Conservation (phyloP, 75 land plant genomes). For the Larix kaempferi region DNA sequence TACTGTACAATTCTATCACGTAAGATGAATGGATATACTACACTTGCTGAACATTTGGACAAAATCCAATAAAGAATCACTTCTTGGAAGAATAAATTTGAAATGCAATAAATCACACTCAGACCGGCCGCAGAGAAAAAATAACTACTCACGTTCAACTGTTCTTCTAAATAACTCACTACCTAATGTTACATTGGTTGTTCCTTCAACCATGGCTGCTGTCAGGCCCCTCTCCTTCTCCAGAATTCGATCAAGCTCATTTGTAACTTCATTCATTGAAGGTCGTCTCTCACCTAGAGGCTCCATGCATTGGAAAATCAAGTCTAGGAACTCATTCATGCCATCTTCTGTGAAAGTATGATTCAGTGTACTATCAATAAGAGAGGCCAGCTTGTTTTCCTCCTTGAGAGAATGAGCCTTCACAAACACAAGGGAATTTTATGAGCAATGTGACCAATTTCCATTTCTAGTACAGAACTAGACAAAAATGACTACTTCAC, state of each 20-base stretch:
- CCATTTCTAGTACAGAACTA: neutral
- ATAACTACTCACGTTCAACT: slow-evolving; percentile 10
- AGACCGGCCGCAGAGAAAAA: slow-evolving; percentile 12
- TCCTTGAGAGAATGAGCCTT: slow-evolving; percentile 21
- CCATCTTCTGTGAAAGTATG: slow-evolving; percentile 15
- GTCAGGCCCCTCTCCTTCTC: slow-evolving; percentile 22
- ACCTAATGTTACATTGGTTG: slow-evolving; percentile 18
- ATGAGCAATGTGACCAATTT: neutral
- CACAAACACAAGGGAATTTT: slow-evolving; percentile 5
- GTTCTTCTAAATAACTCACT: slow-evolving; percentile 17
- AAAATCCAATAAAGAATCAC: slow-evolving; percentile 9
- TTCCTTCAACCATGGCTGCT: slow-evolving; percentile 10
- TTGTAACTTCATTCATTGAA: slow-evolving; percentile 16
- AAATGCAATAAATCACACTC: slow-evolving; percentile 8
- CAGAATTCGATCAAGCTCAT: slow-evolving; percentile 18
- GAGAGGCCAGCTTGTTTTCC: slow-evolving; percentile 13
- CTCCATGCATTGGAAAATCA: slow-evolving; percentile 23
- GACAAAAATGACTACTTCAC: neutral
- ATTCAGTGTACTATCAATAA: slow-evolving; percentile 20
- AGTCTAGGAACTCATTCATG: slow-evolving; percentile 18
- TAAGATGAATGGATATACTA: slow-evolving; percentile 8
- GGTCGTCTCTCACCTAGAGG: slow-evolving; percentile 18
- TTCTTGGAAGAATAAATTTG: slow-evolving; percentile 6
- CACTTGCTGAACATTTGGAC: slow-evolving; percentile 6
- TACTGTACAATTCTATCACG: slow-evolving; percentile 9